Base-by-base conservation (phyloP, 2,329 filamentous ascomycete species). In the Colletotrichum musae region DNA sequence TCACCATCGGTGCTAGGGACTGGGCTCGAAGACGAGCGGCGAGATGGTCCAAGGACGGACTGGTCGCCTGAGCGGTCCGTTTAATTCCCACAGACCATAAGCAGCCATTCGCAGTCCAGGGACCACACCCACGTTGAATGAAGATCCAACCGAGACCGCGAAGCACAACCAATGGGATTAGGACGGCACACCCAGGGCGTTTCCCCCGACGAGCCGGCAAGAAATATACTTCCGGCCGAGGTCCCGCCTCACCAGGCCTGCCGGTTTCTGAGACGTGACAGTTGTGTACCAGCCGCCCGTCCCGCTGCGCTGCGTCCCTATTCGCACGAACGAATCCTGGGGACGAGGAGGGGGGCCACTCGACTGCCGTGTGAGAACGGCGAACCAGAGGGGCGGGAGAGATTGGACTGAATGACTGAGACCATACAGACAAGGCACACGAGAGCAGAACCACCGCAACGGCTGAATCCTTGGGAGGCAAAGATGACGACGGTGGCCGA, bases 231-330 rank as follows among this genome's bases (percentile, higher is more conserved):
- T 61, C 57, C 50, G 12, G 50, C 50, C 57, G 57, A 61, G 47
- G 54, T 60, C 56, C 63, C 58, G 28, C 21, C 48, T 45, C 56
- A 26, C 52, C 36, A 66, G 48, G n/a, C 52, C 47, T 39, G 45
- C 48, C 28, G 52, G 32, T 39, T 68, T 50, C 52, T 52, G 64
- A 64, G 47, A 47, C 52, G 26, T 56, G 63, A 66, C 63, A 66
- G 28, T n/a, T 54, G 12, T 56, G 50, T 47, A 54, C 63, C 57
- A 48, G 28, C 50, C 50, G 39, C 13, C 24, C 63, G 6, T 52
- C 39, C 54, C 48, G 36, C 59, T 52, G 18, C 47, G 47, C 59
- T 52, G 18, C 47, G 47, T 59, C 36, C 32, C 47, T 24, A 41
- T 59, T 64, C 36, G 47, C 10, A 32, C 41, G 39, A 16, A 28